A percentile compares a stretch with the other conserved stretches of the same genome.
Evolutionary conservation across 345 rosid genomes (phyloP).

Genomic region (Xanthoceras sorbifolium): DNA sequence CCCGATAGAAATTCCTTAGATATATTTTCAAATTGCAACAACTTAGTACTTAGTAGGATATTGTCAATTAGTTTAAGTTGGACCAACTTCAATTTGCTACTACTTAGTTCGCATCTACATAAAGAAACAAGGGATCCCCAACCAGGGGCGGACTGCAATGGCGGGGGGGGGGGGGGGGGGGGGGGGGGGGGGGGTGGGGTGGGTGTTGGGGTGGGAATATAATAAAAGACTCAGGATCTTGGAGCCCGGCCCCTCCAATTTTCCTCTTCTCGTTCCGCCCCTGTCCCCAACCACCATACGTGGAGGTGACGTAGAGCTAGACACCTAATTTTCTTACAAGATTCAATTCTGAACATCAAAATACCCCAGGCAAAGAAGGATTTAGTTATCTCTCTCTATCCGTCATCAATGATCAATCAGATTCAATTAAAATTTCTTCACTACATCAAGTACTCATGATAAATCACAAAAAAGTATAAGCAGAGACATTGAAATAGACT

Average conservation of each 20-base stretch:
- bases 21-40: neutral
- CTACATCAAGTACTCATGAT: too few relatives aligned
- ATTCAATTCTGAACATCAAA: neutral
- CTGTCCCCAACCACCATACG: neutral
- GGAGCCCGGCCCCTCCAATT: too few relatives aligned
- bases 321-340: neutral
- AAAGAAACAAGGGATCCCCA: neutral
- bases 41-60: neutral
- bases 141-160: too few relatives aligned
- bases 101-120: neutral
- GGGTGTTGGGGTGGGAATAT: too few relatives aligned
- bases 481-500: neutral
- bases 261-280: too few relatives aligned
- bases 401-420: neutral
- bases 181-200: too few relatives aligned
- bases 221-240: too few relatives aligned
- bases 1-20: neutral
- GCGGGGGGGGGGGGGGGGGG: too few relatives aligned
- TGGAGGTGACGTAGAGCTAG: neutral
- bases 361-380: neutral
- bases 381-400: neutral
- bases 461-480: neutral
- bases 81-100: neutral
- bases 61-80: neutral
- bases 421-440: neutral